Base-by-base conservation (phyloP, 305 asterid genomes). In the Withania somnifera region DNA sequence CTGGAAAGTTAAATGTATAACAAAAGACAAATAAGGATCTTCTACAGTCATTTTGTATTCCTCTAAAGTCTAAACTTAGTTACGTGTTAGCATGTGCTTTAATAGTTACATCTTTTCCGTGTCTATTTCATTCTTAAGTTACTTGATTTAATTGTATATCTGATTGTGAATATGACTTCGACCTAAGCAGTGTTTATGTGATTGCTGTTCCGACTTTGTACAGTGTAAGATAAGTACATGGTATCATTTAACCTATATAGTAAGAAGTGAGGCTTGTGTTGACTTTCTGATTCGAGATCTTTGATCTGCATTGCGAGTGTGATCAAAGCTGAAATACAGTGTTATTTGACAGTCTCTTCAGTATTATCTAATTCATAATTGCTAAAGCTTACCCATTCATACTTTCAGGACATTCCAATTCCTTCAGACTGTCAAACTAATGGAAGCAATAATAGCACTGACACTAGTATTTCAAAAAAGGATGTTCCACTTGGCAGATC, bases 371-470 rank as follows among this genome's bases (percentile, higher is more conserved):
- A 57, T 84, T 80, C 34, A 14, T 14, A 22, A 60, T 75, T 81
- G 53, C 19, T 61, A 47, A 52, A 15, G 10, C 52, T 40, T 82
- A 75, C 77, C 22, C 54, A 28, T 14, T 24, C 47, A 9, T 85
- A 82, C 80, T 83, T 84, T 80, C 94, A 92, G 95, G 97, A 86
- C 40, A 69, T 77, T 32, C 50, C 85, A 19, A 17, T 75, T 82
- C 87, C 86, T 38, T 82, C 90, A 84, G 89, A 84, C 78, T 84
- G 79, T 58, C 84, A 81, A 81, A 82, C 47, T 63, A 83, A 40
- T 54, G 89, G 80, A 71, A 83, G 69, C 24, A 77, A n/a, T 80
- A 77, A 61, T 7, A 40, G 79, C 77, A 78, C 54, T 51, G 86
- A 84, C 82, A 22, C 86, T 26, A 64, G 81, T 19, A 77, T 79